Evolutionary conservation across 208 protist species (phyloP), one percentile per base, ranked within the genome.

Genomic region (Leishmania martiniquensis): DNA sequence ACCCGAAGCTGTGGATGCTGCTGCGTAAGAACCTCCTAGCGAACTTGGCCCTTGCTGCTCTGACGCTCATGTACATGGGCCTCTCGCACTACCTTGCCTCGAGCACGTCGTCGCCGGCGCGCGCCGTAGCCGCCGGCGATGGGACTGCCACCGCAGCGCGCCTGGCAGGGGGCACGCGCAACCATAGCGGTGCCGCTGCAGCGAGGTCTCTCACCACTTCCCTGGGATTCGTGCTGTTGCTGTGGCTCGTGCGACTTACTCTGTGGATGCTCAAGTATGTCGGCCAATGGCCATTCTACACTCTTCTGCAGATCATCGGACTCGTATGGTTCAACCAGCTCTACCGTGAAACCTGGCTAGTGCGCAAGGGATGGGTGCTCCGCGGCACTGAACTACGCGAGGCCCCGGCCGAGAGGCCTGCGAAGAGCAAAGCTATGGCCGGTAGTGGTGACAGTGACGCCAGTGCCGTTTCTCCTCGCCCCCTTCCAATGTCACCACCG

Each of bases 1-100:
- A 88, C 66, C 85, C 81, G 25, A 82, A 83, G 85, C 57, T 88
- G 76, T 88, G 85, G 85, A 73, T 77, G 73, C 65, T 88, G 34
- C 77, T 88, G 44, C 85, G 85, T 75, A 85, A 86, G 59, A 84
- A 77, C 45, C 39, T 88, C 32, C 74, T 80, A 17, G 85, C 79
- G 15, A 87, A 87, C 32, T 32, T 87, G 4, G 71, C 75, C 9
- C 51, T 84, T 44, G 51, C 44, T 22, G 49, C n/a, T 13, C 49
- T 84, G n/a, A 80, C 80, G 70, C 49, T 80, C 57, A 13, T 74
- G 55, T 84, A 84, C 75, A 60, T 62, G n/a, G 60, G 52, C 1
- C 51, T 84, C 42, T 76, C 80, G 4, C 70, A 67, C 44, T 32
- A 52, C 22, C 62, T 84, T 32, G 57, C 75, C 12, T 73, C 70